Percentiles rank a stretch among this genome's conserved stretches.
phyloP scores from a whole-genome alignment of 176 grass and related monocot genomes.

The Cenchrus fungigraminus region DNA sequence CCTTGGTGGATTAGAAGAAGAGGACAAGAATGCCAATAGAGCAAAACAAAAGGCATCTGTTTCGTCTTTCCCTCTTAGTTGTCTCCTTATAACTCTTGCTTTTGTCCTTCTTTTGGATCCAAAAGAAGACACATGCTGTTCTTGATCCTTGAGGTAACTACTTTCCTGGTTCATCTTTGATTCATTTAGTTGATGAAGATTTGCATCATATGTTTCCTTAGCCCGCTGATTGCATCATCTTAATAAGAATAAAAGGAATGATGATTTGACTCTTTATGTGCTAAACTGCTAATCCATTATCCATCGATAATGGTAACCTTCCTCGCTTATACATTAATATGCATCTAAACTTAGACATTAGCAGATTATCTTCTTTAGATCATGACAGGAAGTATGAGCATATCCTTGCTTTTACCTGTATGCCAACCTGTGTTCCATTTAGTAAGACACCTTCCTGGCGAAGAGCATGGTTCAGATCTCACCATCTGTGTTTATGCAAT shows the following conservation, averaged over 20 bases:
- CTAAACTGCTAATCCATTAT: conserved; percentile 28
- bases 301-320: not conserved
- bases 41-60: conserved; percentile 24
- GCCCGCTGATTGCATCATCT: not conserved
- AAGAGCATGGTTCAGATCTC: conserved; percentile 15
- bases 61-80: conserved; percentile 38
- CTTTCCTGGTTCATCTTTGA: conserved; percentile 32
- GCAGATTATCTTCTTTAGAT: not conserved
- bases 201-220: conserved; percentile 13
- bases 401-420: conserved; percentile 26
- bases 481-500: not conserved
- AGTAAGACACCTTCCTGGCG: conserved; percentile 8
- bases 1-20: conserved; percentile 45
- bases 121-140: conserved; percentile 33
- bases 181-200: conserved; percentile 22
- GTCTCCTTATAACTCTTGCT: conserved; percentile 53
- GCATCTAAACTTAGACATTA: not conserved
- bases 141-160: conserved; percentile 49
- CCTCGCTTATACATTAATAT: not conserved
- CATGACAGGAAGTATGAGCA: not conserved
- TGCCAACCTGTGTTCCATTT: not conserved
- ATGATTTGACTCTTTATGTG: conserved; percentile 13
- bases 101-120: conserved; percentile 38
- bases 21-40: conserved; percentile 44
- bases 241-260: conserved; percentile 17